Conservation (phyloP, 345 rosid species). For the Stellera chamaejasme region DNA sequence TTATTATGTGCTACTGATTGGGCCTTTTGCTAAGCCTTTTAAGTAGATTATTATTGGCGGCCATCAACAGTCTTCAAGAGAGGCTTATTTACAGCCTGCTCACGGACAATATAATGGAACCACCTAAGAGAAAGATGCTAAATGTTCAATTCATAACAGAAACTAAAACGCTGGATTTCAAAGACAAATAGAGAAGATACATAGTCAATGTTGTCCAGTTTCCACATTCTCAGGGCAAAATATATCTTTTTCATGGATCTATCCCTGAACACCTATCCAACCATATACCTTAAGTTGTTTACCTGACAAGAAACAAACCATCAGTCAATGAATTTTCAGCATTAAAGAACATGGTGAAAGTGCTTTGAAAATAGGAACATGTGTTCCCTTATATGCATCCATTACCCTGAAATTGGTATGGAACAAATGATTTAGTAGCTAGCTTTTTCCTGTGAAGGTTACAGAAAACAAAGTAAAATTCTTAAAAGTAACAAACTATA, state of each 20-base stretch:
- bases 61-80: conserved; percentile 97
- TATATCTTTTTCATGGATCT: conserved; percentile 77
- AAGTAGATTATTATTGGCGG: no score
- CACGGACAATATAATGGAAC: conserved; percentile 99
- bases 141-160: conserved; percentile 9
- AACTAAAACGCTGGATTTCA: conserved; percentile 6
- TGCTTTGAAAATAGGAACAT: conserved; percentile 16
- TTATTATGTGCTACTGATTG: no score
- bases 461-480: conserved; percentile 21
- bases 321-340: conserved; percentile 6
- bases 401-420: conserved; percentile 89
- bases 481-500: background rate
- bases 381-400: conserved; percentile 98
- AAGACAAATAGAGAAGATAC: conserved; percentile 5
- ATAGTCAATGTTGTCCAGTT: conserved; percentile 6
- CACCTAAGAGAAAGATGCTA: conserved; percentile 52
- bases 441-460: conserved; percentile 82
- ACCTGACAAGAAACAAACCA: conserved; percentile 36
- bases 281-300: conserved; percentile 99
- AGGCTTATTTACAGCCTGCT: conserved; percentile 99
- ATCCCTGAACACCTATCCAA: conserved; percentile 77
- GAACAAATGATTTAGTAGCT: conserved; percentile 82
- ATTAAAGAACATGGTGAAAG: conserved; percentile 8
- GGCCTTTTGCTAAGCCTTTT: no score
- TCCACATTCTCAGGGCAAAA: background rate